These are phyloP conservation scores for Solanum arcanum DNA, from an alignment of 257 asterid genomes.

Conservation along the genomic window DNA sequence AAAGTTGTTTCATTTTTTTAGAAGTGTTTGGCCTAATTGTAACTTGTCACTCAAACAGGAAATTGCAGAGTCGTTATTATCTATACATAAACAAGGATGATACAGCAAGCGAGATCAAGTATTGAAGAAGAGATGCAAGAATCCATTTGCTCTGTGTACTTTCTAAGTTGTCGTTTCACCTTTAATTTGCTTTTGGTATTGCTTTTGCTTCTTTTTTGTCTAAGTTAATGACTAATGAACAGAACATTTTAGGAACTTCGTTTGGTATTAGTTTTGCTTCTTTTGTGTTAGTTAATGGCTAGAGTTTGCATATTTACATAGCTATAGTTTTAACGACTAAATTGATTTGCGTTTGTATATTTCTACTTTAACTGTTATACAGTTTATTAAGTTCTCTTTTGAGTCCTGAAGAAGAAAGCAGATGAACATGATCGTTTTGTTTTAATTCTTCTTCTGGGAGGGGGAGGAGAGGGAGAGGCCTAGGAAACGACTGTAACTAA, in stretches of 20 bases:
- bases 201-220: neutral
- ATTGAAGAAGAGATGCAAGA: neutral
- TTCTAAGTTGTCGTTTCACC: neutral
- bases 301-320: no score
- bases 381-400: neutral
- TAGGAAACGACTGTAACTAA: neutral
- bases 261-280: neutral
- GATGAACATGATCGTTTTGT: neutral
- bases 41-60: neutral
- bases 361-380: no score
- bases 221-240: neutral
- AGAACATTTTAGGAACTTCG: neutral
- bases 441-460: neutral
- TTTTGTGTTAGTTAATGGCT: no score
- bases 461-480: neutral
- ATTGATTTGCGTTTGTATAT: no score
- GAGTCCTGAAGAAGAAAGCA: neutral
- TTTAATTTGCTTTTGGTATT: neutral
- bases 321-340: no score
- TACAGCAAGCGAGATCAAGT: neutral
- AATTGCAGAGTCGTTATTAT: neutral
- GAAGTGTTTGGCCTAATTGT: neutral
- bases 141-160: neutral
- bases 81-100: neutral
- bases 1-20: neutral